Evolutionary conservation across 1,284 basidiomycete species (phyloP).

Genomic region (Irpex sp.): DNA sequence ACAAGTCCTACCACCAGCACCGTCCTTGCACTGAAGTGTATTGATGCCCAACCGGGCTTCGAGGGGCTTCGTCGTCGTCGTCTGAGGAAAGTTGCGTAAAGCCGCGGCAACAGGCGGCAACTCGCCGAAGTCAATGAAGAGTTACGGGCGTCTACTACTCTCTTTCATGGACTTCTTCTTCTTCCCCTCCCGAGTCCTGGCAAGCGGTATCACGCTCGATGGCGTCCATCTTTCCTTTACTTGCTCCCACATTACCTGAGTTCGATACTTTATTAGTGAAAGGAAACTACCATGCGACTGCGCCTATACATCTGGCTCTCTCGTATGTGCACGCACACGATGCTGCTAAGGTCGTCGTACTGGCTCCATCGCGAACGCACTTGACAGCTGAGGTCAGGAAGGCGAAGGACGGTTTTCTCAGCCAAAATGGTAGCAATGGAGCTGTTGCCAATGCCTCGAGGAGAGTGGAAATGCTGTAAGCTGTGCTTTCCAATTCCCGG

Average conservation of each 20-base stretch:
- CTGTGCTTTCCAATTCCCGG: conserved; percentile 9
- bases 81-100: not conserved
- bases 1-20: not conserved
- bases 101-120: not conserved
- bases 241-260: conserved; percentile 23
- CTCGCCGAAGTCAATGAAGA: not conserved
- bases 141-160: conserved; percentile 9
- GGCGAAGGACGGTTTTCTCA: conserved; percentile 54
- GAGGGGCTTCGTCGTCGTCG: not conserved
- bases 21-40: not conserved
- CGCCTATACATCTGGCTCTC: conserved; percentile 38
- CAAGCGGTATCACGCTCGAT: conserved; percentile 9
- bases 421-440: conserved; percentile 40
- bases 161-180: not conserved
- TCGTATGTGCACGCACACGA: conserved; percentile 35
- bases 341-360: conserved; percentile 36
- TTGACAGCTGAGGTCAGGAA: conserved; percentile 38
- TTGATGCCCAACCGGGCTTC: not conserved
- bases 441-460: conserved; percentile 34
- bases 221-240: conserved; percentile 22
- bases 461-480: conserved; percentile 52
- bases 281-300: conserved; percentile 31
- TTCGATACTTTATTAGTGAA: conserved; percentile 29
- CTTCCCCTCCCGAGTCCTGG: not conserved
- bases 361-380: conserved; percentile 43